Conservation (phyloP, 768 basidiomycete genomes). For the Naganishia onofrii region DNA sequence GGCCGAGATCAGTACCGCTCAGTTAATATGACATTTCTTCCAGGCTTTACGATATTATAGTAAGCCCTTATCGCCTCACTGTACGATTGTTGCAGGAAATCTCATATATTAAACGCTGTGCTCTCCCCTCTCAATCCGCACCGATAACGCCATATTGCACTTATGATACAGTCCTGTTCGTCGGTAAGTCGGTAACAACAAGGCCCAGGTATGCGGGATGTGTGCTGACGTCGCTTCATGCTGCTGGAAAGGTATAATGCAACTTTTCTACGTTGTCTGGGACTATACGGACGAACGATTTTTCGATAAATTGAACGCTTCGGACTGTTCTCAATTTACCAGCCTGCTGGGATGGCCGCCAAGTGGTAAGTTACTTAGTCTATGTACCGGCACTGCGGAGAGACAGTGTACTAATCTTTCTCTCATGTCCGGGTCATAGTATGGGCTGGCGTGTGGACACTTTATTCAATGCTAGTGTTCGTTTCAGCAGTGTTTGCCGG, state of each 20-base stretch:
- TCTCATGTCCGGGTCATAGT: conserved; percentile 55
- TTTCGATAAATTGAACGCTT: conserved; percentile 90
- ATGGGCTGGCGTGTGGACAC: conserved; percentile 82
- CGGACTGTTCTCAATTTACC: conserved; percentile 84
- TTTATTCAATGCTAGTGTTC: conserved; percentile 71
- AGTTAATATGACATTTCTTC: conserved; percentile 5
- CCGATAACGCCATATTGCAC: background rate
- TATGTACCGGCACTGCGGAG: too few species aligned
- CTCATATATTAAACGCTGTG: background rate
- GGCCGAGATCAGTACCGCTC: background rate
- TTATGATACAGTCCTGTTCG: conserved; percentile 39
- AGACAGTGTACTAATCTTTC: conserved; percentile 9
- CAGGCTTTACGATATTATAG: conserved; percentile 61
- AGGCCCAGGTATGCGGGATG: background rate
- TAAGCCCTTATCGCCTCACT: conserved; percentile 82
- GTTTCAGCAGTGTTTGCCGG: conserved; percentile 77
- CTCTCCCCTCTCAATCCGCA: too few species aligned
- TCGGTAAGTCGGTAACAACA: conserved; percentile 28
- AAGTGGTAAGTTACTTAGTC: conserved; percentile 40
- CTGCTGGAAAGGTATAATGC: conserved; percentile 38
- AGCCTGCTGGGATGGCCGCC: conserved; percentile 59
- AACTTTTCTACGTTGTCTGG: conserved; percentile 79
- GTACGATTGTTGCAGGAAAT: background rate
- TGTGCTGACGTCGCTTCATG: background rate
- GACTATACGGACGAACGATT: conserved; percentile 91